Evolutionary conservation across 2,329 filamentous ascomycete genomes (phyloP).

Genomic region (Achaetomium macrosporum): DNA sequence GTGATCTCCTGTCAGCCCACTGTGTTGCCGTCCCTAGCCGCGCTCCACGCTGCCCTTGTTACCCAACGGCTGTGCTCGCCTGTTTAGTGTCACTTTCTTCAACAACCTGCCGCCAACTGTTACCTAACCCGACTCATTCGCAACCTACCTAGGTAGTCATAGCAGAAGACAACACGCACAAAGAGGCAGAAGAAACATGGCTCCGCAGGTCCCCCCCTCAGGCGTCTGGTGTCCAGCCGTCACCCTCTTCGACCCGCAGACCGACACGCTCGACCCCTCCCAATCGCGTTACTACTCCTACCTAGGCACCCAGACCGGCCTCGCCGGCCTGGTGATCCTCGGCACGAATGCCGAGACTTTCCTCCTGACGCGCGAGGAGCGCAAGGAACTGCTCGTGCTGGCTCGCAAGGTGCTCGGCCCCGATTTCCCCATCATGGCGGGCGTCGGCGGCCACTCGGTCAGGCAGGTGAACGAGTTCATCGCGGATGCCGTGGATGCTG

Average conservation of each 20-base stretch:
- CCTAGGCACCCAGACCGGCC: slow-evolving; percentile 24
- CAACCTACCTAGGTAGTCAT: too few relatives aligned
- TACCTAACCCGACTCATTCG: too few relatives aligned
- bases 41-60: too few relatives aligned
- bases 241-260: slow-evolving; percentile 30
- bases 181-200: neutral
- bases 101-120: too few relatives aligned
- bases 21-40: slow-evolving; percentile 5
- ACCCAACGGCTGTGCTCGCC: too few relatives aligned
- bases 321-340: slow-evolving; percentile 30
- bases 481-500: slow-evolving; percentile 52
- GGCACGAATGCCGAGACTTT: slow-evolving; percentile 33
- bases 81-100: too few relatives aligned
- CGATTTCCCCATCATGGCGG: slow-evolving; percentile 55
- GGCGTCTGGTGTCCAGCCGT: slow-evolving; percentile 32
- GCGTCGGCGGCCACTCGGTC: slow-evolving; percentile 59
- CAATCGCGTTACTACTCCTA: slow-evolving; percentile 29
- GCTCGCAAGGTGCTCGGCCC: slow-evolving; percentile 50
- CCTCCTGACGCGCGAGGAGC: slow-evolving; percentile 31
- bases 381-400: slow-evolving; percentile 43
- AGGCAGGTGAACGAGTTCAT: slow-evolving; percentile 57
- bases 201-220: slow-evolving; percentile 23
- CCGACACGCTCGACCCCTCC: slow-evolving; percentile 27
- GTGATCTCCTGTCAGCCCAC: neutral
- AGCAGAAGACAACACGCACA: neutral